Evolutionary conservation across 139 green algal species (phyloP).

Genomic region (Volvox reticuliferus): DNA sequence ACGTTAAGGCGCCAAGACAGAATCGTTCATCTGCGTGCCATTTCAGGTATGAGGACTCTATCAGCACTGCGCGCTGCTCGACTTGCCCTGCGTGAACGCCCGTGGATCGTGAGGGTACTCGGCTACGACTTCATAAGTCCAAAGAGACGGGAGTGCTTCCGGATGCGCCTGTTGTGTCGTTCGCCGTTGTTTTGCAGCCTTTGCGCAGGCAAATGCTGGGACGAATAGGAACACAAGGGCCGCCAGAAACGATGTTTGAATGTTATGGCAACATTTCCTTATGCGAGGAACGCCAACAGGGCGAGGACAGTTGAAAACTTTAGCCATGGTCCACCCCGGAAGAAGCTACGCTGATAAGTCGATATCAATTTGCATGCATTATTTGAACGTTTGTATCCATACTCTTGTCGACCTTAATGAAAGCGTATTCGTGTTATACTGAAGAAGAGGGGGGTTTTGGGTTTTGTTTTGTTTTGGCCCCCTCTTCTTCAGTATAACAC

Average conservation of each 20-base stretch:
- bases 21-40: too few relatives aligned
- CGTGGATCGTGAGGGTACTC: slow-evolving; percentile 80
- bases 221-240: background rate
- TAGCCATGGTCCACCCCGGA: background rate
- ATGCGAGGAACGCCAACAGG: background rate
- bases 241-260: too few relatives aligned
- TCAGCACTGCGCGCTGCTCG: background rate
- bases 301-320: background rate
- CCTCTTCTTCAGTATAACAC: too few relatives aligned
- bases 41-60: too few relatives aligned
- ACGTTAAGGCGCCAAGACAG: too few relatives aligned
- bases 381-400: too few relatives aligned
- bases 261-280: background rate
- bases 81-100: slow-evolving; percentile 88
- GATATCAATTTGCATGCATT: too few relatives aligned
- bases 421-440: too few relatives aligned
- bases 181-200: slow-evolving; percentile 17
- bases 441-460: too few relatives aligned
- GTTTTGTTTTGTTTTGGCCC: too few relatives aligned
- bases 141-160: slow-evolving; percentile 31
- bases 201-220: background rate
- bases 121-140: slow-evolving; percentile 68
- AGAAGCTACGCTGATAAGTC: background rate
- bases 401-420: too few relatives aligned
- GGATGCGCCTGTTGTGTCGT: background rate